phyloP scores from a whole-genome alignment of 768 basidiomycete genomes.

The Phylloporus sp. region DNA sequence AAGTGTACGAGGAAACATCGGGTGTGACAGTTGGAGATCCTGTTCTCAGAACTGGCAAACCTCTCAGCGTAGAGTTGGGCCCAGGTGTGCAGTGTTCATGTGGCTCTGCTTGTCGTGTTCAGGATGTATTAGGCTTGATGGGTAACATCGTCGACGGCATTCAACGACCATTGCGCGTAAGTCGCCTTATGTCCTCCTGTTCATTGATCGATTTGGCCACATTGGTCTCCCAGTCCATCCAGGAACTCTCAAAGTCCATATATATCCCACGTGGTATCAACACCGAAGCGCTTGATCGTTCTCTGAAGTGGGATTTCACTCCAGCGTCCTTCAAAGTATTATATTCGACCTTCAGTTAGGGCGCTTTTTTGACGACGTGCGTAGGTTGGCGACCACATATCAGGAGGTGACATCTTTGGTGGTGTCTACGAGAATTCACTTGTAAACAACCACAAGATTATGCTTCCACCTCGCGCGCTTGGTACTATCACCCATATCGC shows the following conservation, averaged over 20 bases:
- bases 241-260: constrained; percentile 96
- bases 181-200: constrained; percentile 24
- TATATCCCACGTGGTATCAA: constrained; percentile 99
- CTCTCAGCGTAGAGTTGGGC: constrained; percentile 94
- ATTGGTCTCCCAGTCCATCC: constrained; percentile 60
- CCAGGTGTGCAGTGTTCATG: constrained; percentile 57
- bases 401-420: constrained; percentile 96
- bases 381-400: constrained; percentile 93
- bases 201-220: constrained; percentile 1
- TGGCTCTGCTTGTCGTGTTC: background rate
- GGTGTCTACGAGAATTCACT: constrained; percentile 96
- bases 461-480: constrained; percentile 89
- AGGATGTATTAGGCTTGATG: constrained; percentile 71
- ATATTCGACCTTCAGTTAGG: background rate
- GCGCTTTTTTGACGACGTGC: constrained; percentile 5
- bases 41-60: constrained; percentile 95
- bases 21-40: constrained; percentile 99
- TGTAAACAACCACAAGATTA: constrained; percentile 94
- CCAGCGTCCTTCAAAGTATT: constrained; percentile 72
- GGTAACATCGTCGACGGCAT: constrained; percentile 99
- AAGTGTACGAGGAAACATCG: constrained; percentile 99
- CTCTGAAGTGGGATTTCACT: constrained; percentile 91
- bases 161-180: constrained; percentile 83
- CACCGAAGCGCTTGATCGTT: constrained; percentile 88
- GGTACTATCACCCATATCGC: constrained; percentile 93